Base-by-base conservation (phyloP, 1,139 yeast species). In the Yamadazyma siamensis region DNA sequence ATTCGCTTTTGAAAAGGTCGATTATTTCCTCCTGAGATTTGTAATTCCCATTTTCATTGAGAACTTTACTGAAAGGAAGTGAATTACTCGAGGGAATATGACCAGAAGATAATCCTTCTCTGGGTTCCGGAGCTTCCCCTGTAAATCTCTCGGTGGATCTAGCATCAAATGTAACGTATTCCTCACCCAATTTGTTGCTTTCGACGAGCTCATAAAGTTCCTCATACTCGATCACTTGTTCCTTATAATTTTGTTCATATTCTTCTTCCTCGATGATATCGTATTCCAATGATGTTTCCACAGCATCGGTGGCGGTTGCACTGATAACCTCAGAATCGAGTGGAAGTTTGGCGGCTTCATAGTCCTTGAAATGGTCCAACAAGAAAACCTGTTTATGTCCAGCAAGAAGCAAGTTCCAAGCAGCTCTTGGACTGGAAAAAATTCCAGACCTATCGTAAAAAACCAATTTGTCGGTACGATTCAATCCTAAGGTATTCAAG, bases 381-480 rank as follows among this genome's bases (percentile, higher is more conserved):
- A 89, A 55, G 43, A 65, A 71, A 8, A 88, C 83, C 29, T 65
- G 59, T 23, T 70, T 56, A 54, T 88, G 96, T 4, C 94, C 94
- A 54, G 81, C 85, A 4, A 83, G 65, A 17, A 78, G 66, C 46
- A 89, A 71, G 47, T 88, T 86, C 96, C 96, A 91, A 1, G 89
- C 89, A 16, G 84, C 94, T 41, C 98, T 68, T 20, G 97, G 96
- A 4, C 89, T 77, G 23, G 94, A 80, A 56, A 89, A 87, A 40
- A 84, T 77, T 1, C 95, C 95, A 25, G 73, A 71, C 41, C 79
- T 77, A 54, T 91, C 98, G 53, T 91, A 91, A 7, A 91, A 77
- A n/a, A 91, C 81, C 31, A 91, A 52, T 12, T 65, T 60, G 41
- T 88, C 94, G 23, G 62, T 56, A 29, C 56, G 58, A 17, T 46